Conservation (phyloP, 257 asterid genomes). For the Solanum ossicruentum region DNA sequence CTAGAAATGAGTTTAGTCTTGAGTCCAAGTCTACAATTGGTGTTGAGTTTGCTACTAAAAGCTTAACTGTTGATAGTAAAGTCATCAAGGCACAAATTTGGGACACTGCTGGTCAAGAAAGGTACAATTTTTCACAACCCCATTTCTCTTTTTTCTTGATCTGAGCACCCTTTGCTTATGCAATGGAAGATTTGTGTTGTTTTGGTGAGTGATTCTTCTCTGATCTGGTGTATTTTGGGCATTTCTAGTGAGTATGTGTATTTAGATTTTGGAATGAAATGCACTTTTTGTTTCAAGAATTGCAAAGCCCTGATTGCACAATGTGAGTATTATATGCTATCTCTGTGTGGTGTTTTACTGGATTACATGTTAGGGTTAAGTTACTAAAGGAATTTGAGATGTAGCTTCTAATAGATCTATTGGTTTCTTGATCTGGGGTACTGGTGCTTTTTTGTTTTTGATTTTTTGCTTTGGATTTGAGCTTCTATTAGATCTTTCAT, state of each 20-base stretch:
- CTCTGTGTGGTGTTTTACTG: background rate
- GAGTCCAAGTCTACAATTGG: conserved; percentile 87
- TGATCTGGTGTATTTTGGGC: background rate
- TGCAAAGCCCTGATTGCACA: background rate
- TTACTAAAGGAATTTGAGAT: background rate
- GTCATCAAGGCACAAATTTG: conserved; percentile 93
- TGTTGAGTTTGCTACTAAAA: conserved; percentile 82
- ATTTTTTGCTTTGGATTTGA: background rate
- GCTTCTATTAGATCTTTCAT: background rate
- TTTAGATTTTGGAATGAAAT: background rate
- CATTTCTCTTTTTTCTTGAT: background rate
- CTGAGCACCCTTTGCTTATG: background rate
- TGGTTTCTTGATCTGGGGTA: background rate
- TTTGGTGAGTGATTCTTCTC: background rate
- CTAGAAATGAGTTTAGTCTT: conserved; percentile 80
- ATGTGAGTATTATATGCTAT: background rate
- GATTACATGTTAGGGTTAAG: background rate
- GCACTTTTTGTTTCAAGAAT: background rate
- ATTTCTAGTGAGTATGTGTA: background rate
- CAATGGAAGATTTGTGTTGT: background rate
- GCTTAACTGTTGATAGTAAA: conserved; percentile 65
- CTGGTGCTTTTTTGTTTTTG: background rate
- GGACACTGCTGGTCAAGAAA: conserved; percentile 93
- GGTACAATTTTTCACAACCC: background rate
- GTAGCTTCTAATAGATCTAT: background rate